Evolutionary conservation across 2,329 filamentous ascomycete genomes (phyloP), one percentile per base, ranked within the genome.

Genomic region (Akanthomyces uredinophilus): DNA sequence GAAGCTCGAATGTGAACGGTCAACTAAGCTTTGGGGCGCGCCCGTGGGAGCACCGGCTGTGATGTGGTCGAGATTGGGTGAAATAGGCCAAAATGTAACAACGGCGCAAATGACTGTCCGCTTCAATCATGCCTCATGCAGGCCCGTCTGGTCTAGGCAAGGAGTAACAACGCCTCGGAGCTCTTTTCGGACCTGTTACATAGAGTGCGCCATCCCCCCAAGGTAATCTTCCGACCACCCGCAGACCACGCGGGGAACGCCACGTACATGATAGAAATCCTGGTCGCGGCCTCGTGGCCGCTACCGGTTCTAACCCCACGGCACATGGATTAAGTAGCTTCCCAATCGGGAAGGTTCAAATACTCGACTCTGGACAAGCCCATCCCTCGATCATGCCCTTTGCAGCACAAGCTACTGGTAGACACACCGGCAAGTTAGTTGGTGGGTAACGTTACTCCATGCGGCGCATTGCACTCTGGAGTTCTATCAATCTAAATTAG

Each of bases 381-480:
- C 20, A 37, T 20, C 35, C 32, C 29, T 37, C 55, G 44, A 50
- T 51, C 24, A 27, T 32, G 37, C 37, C 35, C 44, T 35, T 43
- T 51, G 10, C 46, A 24, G 37, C 16, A 22, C 22, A 18, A 22
- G 6, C 35, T 43, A n/a, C n/a, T n/a, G n/a, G n/a, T n/a, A 29
- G 32, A 46, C 55, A 47, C 44, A 10, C 22, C 47, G 3, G 13
- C 4, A n/a, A n/a, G n/a, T n/a, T n/a, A n/a, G n/a, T n/a, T n/a
- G 22, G 11, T 60, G 56, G 47, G 56, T 52, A 60, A 60, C 56
- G 56, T 60, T 60, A 60, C 56, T 35, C 52, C 39, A 39, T 57
- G 43, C 43, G 43, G 27, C 32, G 16, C 20, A 41, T n/a, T 11
- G 35, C 35, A 10, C 37, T 11, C 37, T 39, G 14, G 4, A 4